phyloP scores from a whole-genome alignment of 768 basidiomycete genomes.

The Lactarius quietus region DNA sequence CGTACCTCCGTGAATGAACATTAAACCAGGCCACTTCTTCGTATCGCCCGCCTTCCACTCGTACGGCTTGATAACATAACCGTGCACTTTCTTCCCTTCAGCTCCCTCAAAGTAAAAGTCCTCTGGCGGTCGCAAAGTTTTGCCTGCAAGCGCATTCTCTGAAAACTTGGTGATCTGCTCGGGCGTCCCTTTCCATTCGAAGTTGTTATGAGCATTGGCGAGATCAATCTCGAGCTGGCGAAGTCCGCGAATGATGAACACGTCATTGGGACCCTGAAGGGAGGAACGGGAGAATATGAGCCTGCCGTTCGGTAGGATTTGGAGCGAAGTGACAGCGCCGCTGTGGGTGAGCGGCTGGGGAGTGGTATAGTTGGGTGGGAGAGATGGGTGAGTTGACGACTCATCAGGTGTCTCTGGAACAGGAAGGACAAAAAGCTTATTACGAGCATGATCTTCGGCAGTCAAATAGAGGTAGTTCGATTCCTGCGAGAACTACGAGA shows the following conservation, averaged over 20 bases:
- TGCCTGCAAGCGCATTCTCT: slow-evolving; percentile 49
- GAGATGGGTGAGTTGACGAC: slow-evolving; percentile 51
- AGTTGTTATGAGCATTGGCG: slow-evolving; percentile 25
- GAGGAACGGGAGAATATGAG: slow-evolving; percentile 73
- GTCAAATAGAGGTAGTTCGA: slow-evolving; percentile 67
- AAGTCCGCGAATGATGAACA: slow-evolving; percentile 57
- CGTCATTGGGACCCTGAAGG: slow-evolving; percentile 75
- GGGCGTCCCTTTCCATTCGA: slow-evolving; percentile 36
- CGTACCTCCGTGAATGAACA: slow-evolving; percentile 79
- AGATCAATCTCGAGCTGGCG: slow-evolving; percentile 37
- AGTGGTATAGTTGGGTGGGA: slow-evolving; percentile 40
- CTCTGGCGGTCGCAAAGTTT: slow-evolving; percentile 59
- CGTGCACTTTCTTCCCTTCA: slow-evolving; percentile 69
- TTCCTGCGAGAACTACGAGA: slow-evolving; percentile 65
- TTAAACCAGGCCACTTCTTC: slow-evolving; percentile 68
- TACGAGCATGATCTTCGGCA: slow-evolving; percentile 72
- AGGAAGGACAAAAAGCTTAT: slow-evolving; percentile 69
- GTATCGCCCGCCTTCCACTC: slow-evolving; percentile 63
- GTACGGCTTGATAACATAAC: slow-evolving; percentile 78
- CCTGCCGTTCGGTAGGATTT: slow-evolving; percentile 54
- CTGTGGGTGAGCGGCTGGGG: slow-evolving; percentile 59
- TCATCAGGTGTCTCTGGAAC: slow-evolving; percentile 57
- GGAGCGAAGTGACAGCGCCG: slow-evolving; percentile 58
- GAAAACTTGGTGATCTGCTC: slow-evolving; percentile 66
- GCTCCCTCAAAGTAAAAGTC: slow-evolving; percentile 92